A percentile compares a stretch with the other conserved stretches of the same genome.
Evolutionary conservation across 805 yeast species (phyloP).

Genomic region (Gaillardinia entomophila): DNA sequence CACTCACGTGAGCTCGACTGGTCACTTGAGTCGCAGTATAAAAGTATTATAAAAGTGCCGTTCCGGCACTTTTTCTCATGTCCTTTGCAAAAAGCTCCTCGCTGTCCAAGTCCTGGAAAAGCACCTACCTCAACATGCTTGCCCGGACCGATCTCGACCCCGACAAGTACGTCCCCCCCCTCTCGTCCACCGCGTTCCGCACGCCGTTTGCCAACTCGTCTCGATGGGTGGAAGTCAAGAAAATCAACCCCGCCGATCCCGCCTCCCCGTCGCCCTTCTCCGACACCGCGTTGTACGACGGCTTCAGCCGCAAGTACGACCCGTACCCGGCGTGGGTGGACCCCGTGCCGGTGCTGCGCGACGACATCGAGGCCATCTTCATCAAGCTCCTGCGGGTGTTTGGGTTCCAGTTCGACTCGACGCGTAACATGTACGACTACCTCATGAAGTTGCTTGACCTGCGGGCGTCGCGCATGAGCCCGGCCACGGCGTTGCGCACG

Average conservation of each 20-base stretch:
- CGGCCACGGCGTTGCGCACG: constrained; percentile 49
- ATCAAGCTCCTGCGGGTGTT: constrained; percentile 47
- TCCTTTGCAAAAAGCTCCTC: too few species aligned
- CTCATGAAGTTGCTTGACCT: constrained; percentile 60
- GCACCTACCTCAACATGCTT: too few species aligned
- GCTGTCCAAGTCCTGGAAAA: too few species aligned
- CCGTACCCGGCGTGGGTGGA: constrained; percentile 52
- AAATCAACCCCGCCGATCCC: constrained; percentile 16
- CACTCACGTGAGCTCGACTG: too few species aligned
- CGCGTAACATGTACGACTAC: constrained; percentile 63
- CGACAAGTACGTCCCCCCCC: too few species aligned
- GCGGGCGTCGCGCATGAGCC: constrained; percentile 59
- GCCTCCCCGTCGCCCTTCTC: constrained; percentile 27
- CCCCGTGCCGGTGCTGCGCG: constrained; percentile 43
- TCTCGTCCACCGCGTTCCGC: background rate
- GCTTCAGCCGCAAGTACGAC: constrained; percentile 39
- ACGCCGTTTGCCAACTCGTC: constrained; percentile 40
- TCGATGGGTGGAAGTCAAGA: constrained; percentile 38
- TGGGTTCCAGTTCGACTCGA: constrained; percentile 65
- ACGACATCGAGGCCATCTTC: constrained; percentile 54
- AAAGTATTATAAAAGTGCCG: too few species aligned
- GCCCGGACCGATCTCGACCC: too few species aligned
- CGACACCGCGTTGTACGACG: constrained; percentile 37
- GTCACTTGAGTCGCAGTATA: too few species aligned
- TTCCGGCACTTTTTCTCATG: too few species aligned